Percentiles rank a stretch among this genome's conserved stretches.
Evolutionary conservation across 2,329 filamentous ascomycete species (phyloP).

Genomic region (Phaeosphaeriaceae sp.): DNA sequence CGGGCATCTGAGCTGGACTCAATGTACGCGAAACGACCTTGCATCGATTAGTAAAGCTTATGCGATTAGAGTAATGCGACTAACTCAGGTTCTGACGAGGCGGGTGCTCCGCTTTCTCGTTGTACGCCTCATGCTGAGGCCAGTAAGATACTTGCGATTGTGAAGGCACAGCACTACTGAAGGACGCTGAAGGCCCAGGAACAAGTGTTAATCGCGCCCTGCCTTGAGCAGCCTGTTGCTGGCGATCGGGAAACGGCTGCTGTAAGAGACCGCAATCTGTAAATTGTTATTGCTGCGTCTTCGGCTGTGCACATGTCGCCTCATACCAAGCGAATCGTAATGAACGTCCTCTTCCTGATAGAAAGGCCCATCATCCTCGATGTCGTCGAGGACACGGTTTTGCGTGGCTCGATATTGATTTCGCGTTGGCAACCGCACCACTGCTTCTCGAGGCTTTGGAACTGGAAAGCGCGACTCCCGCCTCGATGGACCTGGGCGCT

Average conservation of each 20-base stretch:
- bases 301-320: not conserved
- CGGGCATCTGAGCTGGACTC: slow-evolving; percentile 41
- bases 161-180: slow-evolving; percentile 3
- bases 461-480: slow-evolving; percentile 17
- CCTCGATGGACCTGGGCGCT: slow-evolving; percentile 6
- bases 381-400: slow-evolving; percentile 17
- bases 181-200: slow-evolving; percentile 24
- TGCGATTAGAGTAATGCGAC: not conserved
- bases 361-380: slow-evolving; percentile 32
- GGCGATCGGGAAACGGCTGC: slow-evolving; percentile 40
- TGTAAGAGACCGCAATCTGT: slow-evolving; percentile 47
- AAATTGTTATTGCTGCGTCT: not conserved
- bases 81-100: not conserved
- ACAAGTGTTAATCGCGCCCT: slow-evolving; percentile 48
- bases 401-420: slow-evolving; percentile 34
- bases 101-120: slow-evolving; percentile 3
- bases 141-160: slow-evolving; percentile 11
- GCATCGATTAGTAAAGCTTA: not conserved
- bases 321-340: slow-evolving; percentile 60
- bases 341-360: slow-evolving; percentile 10
- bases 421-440: slow-evolving; percentile 16
- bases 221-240: slow-evolving; percentile 44
- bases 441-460: slow-evolving; percentile 15
- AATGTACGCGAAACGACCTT: slow-evolving; percentile 28
- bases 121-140: not conserved